A percentile compares a stretch with the other conserved stretches of the same genome.
Conservation (phyloP, 2,329 filamentous ascomycete species). For the Diplocarpon rosae region DNA sequence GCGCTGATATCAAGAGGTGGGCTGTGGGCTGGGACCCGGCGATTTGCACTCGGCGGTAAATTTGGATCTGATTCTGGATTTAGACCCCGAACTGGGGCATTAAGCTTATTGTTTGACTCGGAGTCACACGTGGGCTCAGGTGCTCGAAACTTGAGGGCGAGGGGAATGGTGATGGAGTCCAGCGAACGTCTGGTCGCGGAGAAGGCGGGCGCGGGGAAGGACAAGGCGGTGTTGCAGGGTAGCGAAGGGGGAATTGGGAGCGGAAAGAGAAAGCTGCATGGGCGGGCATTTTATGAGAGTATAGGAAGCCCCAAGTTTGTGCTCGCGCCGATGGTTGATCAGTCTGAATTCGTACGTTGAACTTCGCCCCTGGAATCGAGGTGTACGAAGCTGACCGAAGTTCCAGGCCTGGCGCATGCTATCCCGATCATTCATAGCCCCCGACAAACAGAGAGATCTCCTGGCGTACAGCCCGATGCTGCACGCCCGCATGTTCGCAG, state of each 20-base stretch:
- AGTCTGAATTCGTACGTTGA: slow-evolving; percentile 81
- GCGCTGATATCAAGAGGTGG: slow-evolving; percentile 12
- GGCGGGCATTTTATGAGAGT: slow-evolving; percentile 87
- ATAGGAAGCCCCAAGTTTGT: slow-evolving; percentile 86
- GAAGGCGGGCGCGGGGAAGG: neutral
- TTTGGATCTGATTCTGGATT: neutral
- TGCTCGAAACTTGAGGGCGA: slow-evolving; percentile 9
- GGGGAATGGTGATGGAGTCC: neutral
- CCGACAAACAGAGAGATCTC: slow-evolving; percentile 50
- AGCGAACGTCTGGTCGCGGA: too few relatives aligned
- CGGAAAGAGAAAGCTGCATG: slow-evolving; percentile 53
- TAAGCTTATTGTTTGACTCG: neutral
- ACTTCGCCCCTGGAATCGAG: slow-evolving; percentile 1
- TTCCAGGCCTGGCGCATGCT: slow-evolving; percentile 91
- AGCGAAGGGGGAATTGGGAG: neutral
- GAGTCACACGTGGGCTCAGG: neutral
- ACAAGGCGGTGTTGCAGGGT: neutral
- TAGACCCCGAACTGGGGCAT: too few relatives aligned
- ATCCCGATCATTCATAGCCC: slow-evolving; percentile 78
- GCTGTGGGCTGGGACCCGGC: slow-evolving; percentile 26
- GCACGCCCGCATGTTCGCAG: slow-evolving; percentile 78
- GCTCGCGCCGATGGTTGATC: slow-evolving; percentile 94
- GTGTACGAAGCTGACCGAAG: neutral
- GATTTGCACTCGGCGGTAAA: neutral
- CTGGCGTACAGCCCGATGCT: slow-evolving; percentile 95